These are phyloP conservation scores for Eutrema salsugineum DNA, from an alignment of 441 rosid genomes.

Conservation along the genomic window DNA sequence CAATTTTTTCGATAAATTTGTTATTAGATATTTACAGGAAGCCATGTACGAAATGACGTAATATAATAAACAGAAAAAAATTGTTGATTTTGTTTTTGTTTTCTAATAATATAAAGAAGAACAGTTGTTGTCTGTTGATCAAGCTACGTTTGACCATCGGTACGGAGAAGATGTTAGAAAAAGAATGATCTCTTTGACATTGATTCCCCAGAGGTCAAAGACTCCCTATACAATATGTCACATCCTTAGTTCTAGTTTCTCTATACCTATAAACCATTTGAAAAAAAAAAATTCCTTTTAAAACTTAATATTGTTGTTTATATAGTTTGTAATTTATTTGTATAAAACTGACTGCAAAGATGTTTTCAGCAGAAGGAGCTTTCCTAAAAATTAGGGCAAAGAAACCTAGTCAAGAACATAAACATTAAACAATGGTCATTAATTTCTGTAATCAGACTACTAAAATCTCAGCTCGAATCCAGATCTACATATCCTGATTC, in stretches of 20 bases:
- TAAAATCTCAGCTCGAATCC: background rate
- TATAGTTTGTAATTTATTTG: background rate
- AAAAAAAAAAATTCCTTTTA: background rate
- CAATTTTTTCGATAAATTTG: background rate
- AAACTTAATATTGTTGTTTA: background rate
- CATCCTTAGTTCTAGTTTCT: conserved; percentile 6
- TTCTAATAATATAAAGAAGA: background rate
- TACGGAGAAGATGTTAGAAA: conserved; percentile 3
- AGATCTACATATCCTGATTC: background rate
- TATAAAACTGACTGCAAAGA: background rate
- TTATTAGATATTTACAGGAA: background rate
- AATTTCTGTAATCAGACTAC: background rate
- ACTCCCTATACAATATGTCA: conserved; percentile 21
- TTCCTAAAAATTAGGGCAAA: background rate
- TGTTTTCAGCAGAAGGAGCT: background rate
- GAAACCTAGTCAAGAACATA: background rate
- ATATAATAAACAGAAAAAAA: background rate
- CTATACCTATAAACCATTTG: background rate
- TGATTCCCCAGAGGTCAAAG: conserved; percentile 28
- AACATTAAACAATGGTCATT: background rate
- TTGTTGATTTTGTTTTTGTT: background rate
- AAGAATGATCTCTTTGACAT: background rate
- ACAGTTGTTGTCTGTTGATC: conserved; percentile 20
- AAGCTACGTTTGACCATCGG: conserved; percentile 5
- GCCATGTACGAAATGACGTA: background rate